Evolutionary conservation across 2,329 filamentous ascomycete species (phyloP).

Genomic region (Microsporum audouinii): DNA sequence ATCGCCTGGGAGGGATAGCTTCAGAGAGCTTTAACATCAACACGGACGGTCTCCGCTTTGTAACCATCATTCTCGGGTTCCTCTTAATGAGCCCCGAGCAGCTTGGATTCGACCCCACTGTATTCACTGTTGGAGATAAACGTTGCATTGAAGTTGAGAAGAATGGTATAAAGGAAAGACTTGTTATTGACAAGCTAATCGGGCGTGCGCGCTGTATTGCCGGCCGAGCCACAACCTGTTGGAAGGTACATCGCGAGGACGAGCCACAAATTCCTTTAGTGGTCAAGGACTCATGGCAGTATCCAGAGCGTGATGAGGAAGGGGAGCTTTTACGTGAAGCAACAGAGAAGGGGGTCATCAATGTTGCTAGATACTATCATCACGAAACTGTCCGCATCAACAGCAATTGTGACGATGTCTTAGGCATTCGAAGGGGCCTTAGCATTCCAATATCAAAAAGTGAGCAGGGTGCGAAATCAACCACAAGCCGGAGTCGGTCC

Average conservation of each 20-base stretch:
- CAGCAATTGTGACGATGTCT: slow-evolving; percentile 16
- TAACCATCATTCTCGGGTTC: slow-evolving; percentile 5
- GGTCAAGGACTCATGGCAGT: slow-evolving; percentile 22
- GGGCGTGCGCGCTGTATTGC: slow-evolving; percentile 24
- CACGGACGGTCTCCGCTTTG: slow-evolving; percentile 2
- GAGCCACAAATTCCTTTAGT: neutral
- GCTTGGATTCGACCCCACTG: slow-evolving; percentile 38
- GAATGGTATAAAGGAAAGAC: slow-evolving; percentile 24
- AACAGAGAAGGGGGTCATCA: slow-evolving; percentile 16
- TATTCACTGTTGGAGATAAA: slow-evolving; percentile 19
- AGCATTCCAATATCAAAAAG: neutral
- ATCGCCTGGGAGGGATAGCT: slow-evolving; percentile 36
- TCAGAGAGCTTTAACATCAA: slow-evolving; percentile 20
- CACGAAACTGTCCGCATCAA: slow-evolving; percentile 17
- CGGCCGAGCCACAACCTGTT: slow-evolving; percentile 36
- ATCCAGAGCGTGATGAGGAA: slow-evolving; percentile 20
- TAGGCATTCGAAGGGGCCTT: slow-evolving; percentile 15
- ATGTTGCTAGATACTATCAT: slow-evolving; percentile 21
- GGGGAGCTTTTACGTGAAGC: slow-evolving; percentile 18
- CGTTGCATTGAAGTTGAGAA: slow-evolving; percentile 8
- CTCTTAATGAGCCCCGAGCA: slow-evolving; percentile 30
- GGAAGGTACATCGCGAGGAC: slow-evolving; percentile 32
- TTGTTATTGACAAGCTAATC: slow-evolving; percentile 33
- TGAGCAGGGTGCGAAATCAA: neutral
- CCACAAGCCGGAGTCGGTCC: slow-evolving; percentile 5